Evolutionary conservation across 495 filamentous ascomycete genomes (phyloP).

Genomic region (Xylaria bambusicola): DNA sequence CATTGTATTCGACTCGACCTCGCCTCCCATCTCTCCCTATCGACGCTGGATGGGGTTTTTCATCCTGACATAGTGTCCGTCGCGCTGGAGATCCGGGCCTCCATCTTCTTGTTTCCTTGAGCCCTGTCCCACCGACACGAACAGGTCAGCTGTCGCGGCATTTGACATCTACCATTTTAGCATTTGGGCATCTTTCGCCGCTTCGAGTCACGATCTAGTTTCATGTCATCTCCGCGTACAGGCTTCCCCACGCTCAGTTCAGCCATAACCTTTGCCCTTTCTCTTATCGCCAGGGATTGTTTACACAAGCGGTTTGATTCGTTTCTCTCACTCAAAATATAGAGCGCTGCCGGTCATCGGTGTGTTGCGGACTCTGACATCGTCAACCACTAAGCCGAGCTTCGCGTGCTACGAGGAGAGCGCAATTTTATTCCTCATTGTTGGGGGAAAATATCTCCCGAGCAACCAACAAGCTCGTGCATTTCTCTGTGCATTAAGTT

Average conservation of each 20-base stretch:
- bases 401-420: slow-evolving; percentile 9
- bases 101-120: slow-evolving; percentile 27
- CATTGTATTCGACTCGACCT: slow-evolving; percentile 7
- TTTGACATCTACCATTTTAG: slow-evolving; percentile 21
- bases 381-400: slow-evolving; percentile 7
- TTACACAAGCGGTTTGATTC: slow-evolving; percentile 17
- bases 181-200: slow-evolving; percentile 29
- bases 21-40: slow-evolving; percentile 25
- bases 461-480: slow-evolving; percentile 15
- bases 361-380: slow-evolving; percentile 3
- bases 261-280: slow-evolving; percentile 14
- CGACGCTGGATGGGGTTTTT: slow-evolving; percentile 35
- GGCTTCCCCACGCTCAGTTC: slow-evolving; percentile 16
- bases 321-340: not conserved
- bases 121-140: slow-evolving; percentile 9
- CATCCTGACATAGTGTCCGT: slow-evolving; percentile 34
- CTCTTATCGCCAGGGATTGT: slow-evolving; percentile 2
- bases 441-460: slow-evolving; percentile 24
- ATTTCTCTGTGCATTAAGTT: slow-evolving; percentile 24
- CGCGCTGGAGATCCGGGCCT: slow-evolving; percentile 42
- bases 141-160: slow-evolving; percentile 30
- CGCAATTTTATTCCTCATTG: slow-evolving; percentile 34
- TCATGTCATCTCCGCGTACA: slow-evolving; percentile 24
- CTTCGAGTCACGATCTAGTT: slow-evolving; percentile 30
- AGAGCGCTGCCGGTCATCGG: slow-evolving; percentile 12